Percentiles rank a stretch among this genome's conserved stretches.
These are phyloP conservation scores for Candida awuae DNA, from an alignment of 805 yeast genomes.

Conservation along the genomic window DNA sequence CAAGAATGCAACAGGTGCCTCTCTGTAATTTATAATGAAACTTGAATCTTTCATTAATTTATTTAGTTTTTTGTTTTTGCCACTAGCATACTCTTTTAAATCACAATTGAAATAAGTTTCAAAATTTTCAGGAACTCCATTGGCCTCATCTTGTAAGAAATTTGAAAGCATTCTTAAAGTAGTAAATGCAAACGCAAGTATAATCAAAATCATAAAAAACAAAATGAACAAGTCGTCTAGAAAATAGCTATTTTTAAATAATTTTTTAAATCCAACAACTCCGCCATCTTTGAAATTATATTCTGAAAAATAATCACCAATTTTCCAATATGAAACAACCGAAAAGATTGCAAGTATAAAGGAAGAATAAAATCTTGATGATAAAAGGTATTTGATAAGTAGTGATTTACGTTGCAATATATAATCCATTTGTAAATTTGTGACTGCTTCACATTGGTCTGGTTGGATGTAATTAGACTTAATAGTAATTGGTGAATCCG, in stretches of 20 bases:
- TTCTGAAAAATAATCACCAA: slow-evolving; percentile 18
- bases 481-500: slow-evolving; percentile 44
- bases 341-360: slow-evolving; percentile 21
- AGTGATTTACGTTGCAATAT: slow-evolving; percentile 39
- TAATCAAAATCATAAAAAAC: slow-evolving; percentile 33
- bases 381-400: slow-evolving; percentile 38
- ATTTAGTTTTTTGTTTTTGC: slow-evolving; percentile 15
- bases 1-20: slow-evolving; percentile 61
- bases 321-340: slow-evolving; percentile 12
- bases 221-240: slow-evolving; percentile 26
- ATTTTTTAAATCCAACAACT: slow-evolving; percentile 10
- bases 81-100: slow-evolving; percentile 34
- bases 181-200: slow-evolving; percentile 34
- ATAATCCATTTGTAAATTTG: slow-evolving; percentile 58
- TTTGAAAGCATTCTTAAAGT: slow-evolving; percentile 37
- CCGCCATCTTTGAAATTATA: slow-evolving; percentile 18
- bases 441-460: slow-evolving; percentile 48
- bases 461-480: slow-evolving; percentile 44
- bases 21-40: slow-evolving; percentile 52
- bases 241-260: slow-evolving; percentile 19
- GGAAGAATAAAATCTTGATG: slow-evolving; percentile 36
- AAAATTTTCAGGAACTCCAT: slow-evolving; percentile 30
- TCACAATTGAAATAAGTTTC: slow-evolving; percentile 43
- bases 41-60: slow-evolving; percentile 37
- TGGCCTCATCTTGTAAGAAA: slow-evolving; percentile 37